Conservation (phyloP, 805 yeast genomes). For the Starmerella floricola region DNA sequence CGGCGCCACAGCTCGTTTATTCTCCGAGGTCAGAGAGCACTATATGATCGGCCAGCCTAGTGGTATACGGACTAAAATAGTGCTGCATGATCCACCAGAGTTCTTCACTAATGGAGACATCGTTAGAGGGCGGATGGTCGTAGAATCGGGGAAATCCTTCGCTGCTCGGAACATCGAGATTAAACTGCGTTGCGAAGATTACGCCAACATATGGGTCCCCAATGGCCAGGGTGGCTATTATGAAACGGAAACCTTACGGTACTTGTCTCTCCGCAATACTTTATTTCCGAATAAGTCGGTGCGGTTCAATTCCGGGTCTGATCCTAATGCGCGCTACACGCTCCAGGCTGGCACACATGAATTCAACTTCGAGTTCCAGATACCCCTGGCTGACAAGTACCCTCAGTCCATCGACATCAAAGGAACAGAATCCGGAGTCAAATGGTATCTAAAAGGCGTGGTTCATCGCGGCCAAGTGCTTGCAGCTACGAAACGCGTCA, state of each 20-base stretch:
- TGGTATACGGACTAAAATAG: conserved; percentile 7
- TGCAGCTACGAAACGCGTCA: conserved; percentile 4
- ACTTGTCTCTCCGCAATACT: conserved; percentile 3
- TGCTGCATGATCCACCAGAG: conserved; percentile 4
- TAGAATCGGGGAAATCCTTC: conserved; percentile 10
- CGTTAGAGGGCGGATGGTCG: conserved; percentile 10
- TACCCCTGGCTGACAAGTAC: conserved; percentile 12
- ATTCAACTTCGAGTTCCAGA: conserved; percentile 17
- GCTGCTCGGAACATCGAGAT: conserved; percentile 14
- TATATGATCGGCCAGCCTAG: conserved; percentile 7
- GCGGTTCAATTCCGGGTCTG: background rate
- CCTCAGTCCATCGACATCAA: conserved; percentile 14
- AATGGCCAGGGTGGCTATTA: conserved; percentile 19
- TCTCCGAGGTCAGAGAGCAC: background rate
- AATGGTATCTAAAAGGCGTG: conserved; percentile 19
- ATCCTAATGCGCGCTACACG: conserved; percentile 11
- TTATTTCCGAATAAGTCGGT: conserved; percentile 13
- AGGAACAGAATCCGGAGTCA: conserved; percentile 12
- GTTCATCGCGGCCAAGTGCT: conserved; percentile 16
- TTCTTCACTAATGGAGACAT: conserved; percentile 20
- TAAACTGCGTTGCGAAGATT: conserved; percentile 20
- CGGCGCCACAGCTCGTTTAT: background rate
- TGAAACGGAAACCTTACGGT: conserved; percentile 15
- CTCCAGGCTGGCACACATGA: conserved; percentile 13
- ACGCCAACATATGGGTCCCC: conserved; percentile 20